phyloP scores from a whole-genome alignment of 345 rosid genomes.

The Pelargonium nanum region DNA sequence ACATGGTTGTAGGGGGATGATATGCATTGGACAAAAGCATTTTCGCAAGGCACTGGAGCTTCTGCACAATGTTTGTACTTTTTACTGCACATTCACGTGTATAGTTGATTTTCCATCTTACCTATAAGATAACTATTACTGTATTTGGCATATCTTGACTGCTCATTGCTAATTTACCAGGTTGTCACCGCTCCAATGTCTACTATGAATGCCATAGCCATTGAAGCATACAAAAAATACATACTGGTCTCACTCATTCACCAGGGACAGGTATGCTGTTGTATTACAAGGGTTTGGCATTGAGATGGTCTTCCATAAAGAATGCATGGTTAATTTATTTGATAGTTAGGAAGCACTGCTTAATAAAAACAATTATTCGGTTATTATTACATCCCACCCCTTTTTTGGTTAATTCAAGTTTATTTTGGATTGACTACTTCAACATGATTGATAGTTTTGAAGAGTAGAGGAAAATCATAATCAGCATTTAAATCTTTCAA shows the following conservation, averaged over 20 bases:
- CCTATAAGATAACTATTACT: too few relatives aligned
- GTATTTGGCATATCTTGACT: too few relatives aligned
- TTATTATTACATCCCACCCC: background rate
- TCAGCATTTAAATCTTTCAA: background rate
- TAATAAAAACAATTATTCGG: background rate
- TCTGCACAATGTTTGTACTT: conserved; percentile 52
- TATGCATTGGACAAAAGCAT: conserved; percentile 73
- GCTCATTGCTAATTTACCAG: conserved; percentile 25
- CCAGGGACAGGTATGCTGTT: conserved; percentile 55
- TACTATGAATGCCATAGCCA: conserved; percentile 63
- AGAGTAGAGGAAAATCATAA: background rate
- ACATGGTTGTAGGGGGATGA: conserved; percentile 66
- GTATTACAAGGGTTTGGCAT: conserved; percentile 3
- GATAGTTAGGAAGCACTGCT: background rate
- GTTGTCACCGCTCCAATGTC: conserved; percentile 92
- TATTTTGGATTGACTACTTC: background rate
- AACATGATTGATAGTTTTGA: background rate
- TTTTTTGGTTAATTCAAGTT: background rate
- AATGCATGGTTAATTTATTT: background rate
- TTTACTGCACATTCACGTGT: conserved; percentile 3
- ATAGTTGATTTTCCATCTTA: conserved; percentile 1
- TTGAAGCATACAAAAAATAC: conserved; percentile 90
- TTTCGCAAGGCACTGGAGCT: conserved; percentile 90
- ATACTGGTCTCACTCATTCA: conserved; percentile 74
- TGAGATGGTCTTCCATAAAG: background rate